Evolutionary conservation across 129 eudicot genomes (phyloP).

Genomic region (Dittrichia graveolens): DNA sequence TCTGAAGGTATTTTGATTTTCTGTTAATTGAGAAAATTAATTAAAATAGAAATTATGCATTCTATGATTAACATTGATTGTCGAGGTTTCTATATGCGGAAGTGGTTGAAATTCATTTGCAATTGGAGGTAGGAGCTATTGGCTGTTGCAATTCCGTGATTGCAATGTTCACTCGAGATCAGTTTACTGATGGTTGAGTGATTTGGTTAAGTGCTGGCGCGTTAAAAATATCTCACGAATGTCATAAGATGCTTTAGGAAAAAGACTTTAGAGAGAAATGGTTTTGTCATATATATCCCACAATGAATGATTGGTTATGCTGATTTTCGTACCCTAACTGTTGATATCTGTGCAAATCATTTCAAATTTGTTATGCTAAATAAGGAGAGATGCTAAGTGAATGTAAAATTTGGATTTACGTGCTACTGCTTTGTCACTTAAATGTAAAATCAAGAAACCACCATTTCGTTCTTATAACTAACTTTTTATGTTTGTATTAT

Average conservation of each 20-base stretch:
- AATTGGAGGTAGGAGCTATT: not conserved
- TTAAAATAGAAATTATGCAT: not conserved
- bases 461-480: not conserved
- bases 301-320: not conserved
- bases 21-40: not conserved
- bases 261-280: no score
- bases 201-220: no score
- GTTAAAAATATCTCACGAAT: no score
- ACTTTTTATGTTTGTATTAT: not conserved
- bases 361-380: not conserved
- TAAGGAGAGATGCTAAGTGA: not conserved
- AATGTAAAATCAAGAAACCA: not conserved
- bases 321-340: not conserved
- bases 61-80: not conserved
- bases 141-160: slow-evolving; percentile 3
- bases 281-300: no score
- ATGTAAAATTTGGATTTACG: no score
- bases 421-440: no score
- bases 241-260: no score
- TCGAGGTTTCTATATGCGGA: not conserved
- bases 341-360: not conserved
- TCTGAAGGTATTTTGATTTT: slow-evolving; percentile 27
- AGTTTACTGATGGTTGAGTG: no score
- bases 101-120: slow-evolving; percentile 14
- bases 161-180: no score